Evolutionary conservation across 176 grass and related monocot species (phyloP).

Genomic region (Oryza coarctata): DNA sequence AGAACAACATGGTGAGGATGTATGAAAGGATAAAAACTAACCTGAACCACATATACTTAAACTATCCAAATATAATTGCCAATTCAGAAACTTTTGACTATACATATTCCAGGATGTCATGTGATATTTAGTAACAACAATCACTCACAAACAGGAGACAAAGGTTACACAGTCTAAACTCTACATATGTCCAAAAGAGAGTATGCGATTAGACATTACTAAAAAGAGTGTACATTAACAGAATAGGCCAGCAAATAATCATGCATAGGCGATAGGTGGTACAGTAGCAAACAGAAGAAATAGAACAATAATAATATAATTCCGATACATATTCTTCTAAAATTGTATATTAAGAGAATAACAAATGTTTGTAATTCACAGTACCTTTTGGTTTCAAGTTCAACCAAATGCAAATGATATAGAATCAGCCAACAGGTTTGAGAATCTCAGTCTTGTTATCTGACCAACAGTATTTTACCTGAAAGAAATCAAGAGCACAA

Average conservation of each 20-base stretch:
- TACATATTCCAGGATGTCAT: neutral
- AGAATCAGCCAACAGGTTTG: conserved; percentile 10
- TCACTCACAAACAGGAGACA: no score
- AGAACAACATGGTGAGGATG: neutral
- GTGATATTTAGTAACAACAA: neutral
- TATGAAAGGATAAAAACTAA: neutral
- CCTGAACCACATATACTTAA: neutral
- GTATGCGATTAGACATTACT: neutral
- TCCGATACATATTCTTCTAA: neutral
- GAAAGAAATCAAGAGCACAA: conserved; percentile 6
- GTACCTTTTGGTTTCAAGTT: conserved; percentile 15
- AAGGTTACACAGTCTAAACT: neutral
- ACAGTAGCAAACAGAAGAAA: neutral
- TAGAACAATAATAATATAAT: neutral
- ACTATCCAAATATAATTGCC: neutral
- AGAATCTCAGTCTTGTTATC: neutral
- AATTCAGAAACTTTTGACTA: neutral
- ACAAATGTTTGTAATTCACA: neutral
- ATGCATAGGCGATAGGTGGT: neutral
- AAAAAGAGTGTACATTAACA: neutral
- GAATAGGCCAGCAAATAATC: neutral
- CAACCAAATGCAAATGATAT: neutral
- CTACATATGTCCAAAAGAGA: neutral
- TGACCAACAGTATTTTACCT: neutral
- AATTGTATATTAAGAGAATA: neutral